Evolutionary conservation across 2,329 filamentous ascomycete genomes (phyloP).

Genomic region (Cladosporium velox): DNA sequence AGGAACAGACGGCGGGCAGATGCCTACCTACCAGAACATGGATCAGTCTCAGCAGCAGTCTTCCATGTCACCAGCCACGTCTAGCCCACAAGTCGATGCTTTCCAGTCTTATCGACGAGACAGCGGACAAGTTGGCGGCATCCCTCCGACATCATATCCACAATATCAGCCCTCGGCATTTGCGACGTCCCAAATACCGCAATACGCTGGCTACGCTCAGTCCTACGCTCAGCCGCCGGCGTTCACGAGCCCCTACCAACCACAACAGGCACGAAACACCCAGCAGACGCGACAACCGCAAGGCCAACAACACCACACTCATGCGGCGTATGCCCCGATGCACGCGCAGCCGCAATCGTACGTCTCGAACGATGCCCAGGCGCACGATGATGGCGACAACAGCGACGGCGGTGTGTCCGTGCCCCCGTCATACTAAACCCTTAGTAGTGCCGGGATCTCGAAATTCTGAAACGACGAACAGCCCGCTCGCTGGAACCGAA

Average conservation of each 20-base stretch:
- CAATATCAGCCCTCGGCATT: conserved; percentile 31
- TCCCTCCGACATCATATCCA: conserved; percentile 29
- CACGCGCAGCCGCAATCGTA: conserved; percentile 22
- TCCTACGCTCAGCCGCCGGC: conserved; percentile 26
- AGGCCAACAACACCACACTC: conserved; percentile 15
- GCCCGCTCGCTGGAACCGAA: conserved; percentile 1
- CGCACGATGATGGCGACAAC: conserved; percentile 24
- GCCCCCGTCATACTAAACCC: conserved; percentile 24
- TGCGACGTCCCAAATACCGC: conserved; percentile 29
- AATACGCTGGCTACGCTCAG: conserved; percentile 28
- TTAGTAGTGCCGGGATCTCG: conserved; percentile 11
- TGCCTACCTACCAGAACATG: conserved; percentile 25
- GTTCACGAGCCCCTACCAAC: conserved; percentile 24
- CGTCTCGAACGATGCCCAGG: conserved; percentile 17
- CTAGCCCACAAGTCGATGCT: conserved; percentile 21
- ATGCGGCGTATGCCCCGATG: conserved; percentile 19
- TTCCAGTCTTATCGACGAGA: conserved; percentile 27
- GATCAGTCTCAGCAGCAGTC: conserved; percentile 18
- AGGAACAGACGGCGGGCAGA: conserved; percentile 26
- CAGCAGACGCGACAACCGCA: conserved; percentile 8
- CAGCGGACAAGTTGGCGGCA: conserved; percentile 28
- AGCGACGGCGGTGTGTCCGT: conserved; percentile 28
- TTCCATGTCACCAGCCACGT: conserved; percentile 8
- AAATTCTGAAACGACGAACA: conserved; percentile 18
- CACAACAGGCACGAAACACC: conserved; percentile 14